Evolutionary conservation across 164 flowering plant genomes (phyloP), one percentile per base, ranked within the genome.

Genomic region (Kingdonia uniflora): DNA sequence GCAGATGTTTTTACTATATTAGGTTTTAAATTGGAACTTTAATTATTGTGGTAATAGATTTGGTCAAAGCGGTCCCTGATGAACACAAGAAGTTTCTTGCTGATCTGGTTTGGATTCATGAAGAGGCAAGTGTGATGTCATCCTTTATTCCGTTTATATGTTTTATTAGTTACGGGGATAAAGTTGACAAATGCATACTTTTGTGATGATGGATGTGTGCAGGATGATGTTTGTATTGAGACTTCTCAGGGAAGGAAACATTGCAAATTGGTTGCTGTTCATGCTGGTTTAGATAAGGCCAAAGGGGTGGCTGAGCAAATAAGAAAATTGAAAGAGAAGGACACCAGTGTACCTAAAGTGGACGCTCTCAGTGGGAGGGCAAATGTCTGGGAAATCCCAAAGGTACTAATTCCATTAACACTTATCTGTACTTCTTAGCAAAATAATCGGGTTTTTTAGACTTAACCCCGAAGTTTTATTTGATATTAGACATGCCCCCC

Each of bases 71-170:
- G 19, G 95, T 92, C 39, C 98, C 95, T 49, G 94, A 87, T 54
- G 88, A 79, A 14, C 98, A 92, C 70, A 87, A 80, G 75, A 79
- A 74, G 68, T 87, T 87, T 65, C 88, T 92, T 60, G 78, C 80
- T 38, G 73, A 82, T 65, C 48, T 92, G 75, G 91, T 77, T 55
- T 92, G 96, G 98, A 79, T 91, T 22, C 95, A 91, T 63, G 98
- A 85, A 73, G 98, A 87, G 94, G 97, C 35, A 29, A 29, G 35
- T 29, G 4, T 4, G 4, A 29, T 29, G 35, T 3, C 35, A 29
- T 8, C 35, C 35, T 3, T 3, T 8, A 3, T 29, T 8, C 35
- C 8, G 8, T 29, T 29, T 3, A 29, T 29, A 29, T 29, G 35
- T 29, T 29, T 3, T 29, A 8, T 29, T 29, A 29, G 8, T 8